A percentile compares a stretch with the other conserved stretches of the same genome.
Conservation (phyloP, 768 basidiomycete genomes). For the Xerocomellus intermedius region DNA sequence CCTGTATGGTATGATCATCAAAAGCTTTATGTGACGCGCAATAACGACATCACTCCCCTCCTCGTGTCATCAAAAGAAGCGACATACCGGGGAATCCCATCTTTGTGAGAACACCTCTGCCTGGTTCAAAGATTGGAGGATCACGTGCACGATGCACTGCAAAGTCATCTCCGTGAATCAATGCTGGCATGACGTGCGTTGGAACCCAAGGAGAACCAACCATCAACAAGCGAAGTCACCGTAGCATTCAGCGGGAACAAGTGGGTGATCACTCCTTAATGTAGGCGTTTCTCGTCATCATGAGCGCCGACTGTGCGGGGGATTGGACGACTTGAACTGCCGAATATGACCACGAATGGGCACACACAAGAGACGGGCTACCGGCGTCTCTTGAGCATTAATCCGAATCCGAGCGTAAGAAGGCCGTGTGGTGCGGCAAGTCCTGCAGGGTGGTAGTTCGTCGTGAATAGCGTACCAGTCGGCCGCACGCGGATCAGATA, state of each 20-base stretch:
- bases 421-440: background rate
- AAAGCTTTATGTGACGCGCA: constrained; percentile 23
- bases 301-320: constrained; percentile 20
- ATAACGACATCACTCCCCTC: constrained; percentile 11
- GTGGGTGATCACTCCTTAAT: constrained; percentile 17
- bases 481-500: constrained; percentile 18
- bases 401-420: background rate
- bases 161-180: constrained; percentile 27
- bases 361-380: background rate
- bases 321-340: background rate
- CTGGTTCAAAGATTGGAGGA: background rate
- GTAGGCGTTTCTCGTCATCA: constrained; percentile 7
- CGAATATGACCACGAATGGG: background rate
- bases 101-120: constrained; percentile 16
- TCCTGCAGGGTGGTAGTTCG: constrained; percentile 4
- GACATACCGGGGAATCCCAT: constrained; percentile 22
- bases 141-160: constrained; percentile 5
- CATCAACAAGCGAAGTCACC: constrained; percentile 3
- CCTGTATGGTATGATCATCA: constrained; percentile 2
- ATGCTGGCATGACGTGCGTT: background rate
- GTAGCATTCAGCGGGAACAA: constrained; percentile 20
- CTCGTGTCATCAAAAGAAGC: constrained; percentile 29
- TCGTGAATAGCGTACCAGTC: background rate
- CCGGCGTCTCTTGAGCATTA: background rate
- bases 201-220: background rate